A percentile compares a stretch with the other conserved stretches of the same genome.
phyloP scores from a whole-genome alignment of 2,329 filamentous ascomycete species.

The Seiridium cupressi region DNA sequence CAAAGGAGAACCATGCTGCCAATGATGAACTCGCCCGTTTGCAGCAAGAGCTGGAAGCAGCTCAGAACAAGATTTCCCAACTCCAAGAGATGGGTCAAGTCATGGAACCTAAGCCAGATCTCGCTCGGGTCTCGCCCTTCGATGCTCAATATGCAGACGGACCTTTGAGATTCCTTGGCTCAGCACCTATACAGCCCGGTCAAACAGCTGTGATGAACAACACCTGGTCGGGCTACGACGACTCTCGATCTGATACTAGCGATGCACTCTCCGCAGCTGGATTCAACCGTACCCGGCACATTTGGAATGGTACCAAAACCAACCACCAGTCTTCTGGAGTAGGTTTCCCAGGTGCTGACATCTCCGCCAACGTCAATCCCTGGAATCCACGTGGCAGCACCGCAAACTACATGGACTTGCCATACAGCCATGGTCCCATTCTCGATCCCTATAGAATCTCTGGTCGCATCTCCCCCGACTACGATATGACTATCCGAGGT shows the following conservation, averaged over 20 bases:
- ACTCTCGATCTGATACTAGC: conserved; percentile 55
- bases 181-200: background rate
- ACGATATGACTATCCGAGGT: conserved; percentile 45
- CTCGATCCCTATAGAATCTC: conserved; percentile 38
- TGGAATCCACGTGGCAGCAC: conserved; percentile 47
- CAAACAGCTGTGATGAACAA: conserved; percentile 27
- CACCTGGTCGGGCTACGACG: conserved; percentile 54
- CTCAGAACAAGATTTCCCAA: conserved; percentile 67
- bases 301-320: conserved; percentile 52
- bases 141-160: conserved; percentile 20
- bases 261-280: conserved; percentile 50
- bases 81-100: conserved; percentile 70
- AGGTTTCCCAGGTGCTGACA: conserved; percentile 30
- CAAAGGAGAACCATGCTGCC: conserved; percentile 38
- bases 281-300: conserved; percentile 52
- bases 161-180: conserved; percentile 15
- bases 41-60: conserved; percentile 69
- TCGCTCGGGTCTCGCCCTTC: conserved; percentile 42
- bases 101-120: conserved; percentile 57
- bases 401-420: conserved; percentile 41
- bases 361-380: conserved; percentile 33
- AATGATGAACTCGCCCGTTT: conserved; percentile 64
- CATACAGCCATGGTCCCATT: conserved; percentile 20
- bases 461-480: conserved; percentile 48
- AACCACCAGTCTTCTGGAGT: conserved; percentile 18